These are phyloP conservation scores for Abrus precatorius DNA, from an alignment of 306 rosid species.

Conservation along the genomic window DNA sequence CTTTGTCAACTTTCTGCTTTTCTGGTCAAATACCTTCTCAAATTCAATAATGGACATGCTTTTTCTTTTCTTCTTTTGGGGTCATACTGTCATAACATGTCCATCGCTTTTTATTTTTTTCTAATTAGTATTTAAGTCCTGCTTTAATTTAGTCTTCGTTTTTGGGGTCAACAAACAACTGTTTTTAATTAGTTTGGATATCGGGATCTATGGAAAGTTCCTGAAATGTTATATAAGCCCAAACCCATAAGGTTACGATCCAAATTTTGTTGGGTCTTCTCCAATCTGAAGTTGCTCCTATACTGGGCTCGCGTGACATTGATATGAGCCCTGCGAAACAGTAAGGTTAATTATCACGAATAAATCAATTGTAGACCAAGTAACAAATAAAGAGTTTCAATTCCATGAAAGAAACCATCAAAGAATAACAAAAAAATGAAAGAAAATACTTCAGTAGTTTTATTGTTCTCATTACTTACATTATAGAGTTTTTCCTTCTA, in stretches of 20 bases:
- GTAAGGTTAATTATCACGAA: too few species aligned
- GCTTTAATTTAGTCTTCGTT: too few species aligned
- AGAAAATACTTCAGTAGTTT: too few species aligned
- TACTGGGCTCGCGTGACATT: too few species aligned
- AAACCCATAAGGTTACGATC: not conserved
- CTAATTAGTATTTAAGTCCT: too few species aligned
- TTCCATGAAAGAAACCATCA: too few species aligned
- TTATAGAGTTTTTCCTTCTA: too few species aligned
- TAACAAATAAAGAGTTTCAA: not conserved
- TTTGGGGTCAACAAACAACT: too few species aligned
- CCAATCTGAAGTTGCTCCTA: not conserved
- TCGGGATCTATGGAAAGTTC: not conserved
- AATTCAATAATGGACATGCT: not conserved
- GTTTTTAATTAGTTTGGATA: not conserved
- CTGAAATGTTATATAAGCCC: not conserved
- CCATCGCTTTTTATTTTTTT: not conserved
- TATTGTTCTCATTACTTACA: too few species aligned
- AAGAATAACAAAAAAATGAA: too few species aligned
- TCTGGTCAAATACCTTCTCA: not conserved
- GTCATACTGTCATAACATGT: not conserved
- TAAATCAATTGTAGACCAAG: too few species aligned
- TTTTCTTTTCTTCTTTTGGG: not conserved
- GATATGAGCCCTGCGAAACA: too few species aligned
- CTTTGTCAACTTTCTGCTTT: not conserved
- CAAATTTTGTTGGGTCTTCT: not conserved